Percentiles rank a stretch among this genome's conserved stretches.
These are phyloP conservation scores for Drechslerella coelobrocha DNA, from an alignment of 2,329 filamentous ascomycete species.

Conservation along the genomic window DNA sequence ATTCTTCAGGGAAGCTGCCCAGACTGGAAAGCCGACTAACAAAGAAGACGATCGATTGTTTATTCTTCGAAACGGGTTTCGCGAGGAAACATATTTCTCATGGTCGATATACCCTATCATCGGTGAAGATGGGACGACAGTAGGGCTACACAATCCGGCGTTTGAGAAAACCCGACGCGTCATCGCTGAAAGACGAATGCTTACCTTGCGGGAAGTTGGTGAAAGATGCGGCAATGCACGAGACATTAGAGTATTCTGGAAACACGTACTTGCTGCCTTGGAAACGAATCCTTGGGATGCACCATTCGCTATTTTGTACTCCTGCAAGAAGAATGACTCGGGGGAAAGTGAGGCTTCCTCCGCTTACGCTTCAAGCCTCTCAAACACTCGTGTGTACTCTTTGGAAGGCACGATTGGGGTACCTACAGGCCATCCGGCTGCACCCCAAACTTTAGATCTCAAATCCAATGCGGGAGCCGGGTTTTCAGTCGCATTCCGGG, in stretches of 20 bases:
- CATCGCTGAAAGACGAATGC: slow-evolving; percentile 53
- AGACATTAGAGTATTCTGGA: slow-evolving; percentile 51
- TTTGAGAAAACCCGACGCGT: slow-evolving; percentile 53
- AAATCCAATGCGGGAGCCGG: slow-evolving; percentile 70
- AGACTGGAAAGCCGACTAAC: slow-evolving; percentile 76
- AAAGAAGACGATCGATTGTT: slow-evolving; percentile 83
- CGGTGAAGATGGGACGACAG: slow-evolving; percentile 51
- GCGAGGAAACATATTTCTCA: slow-evolving; percentile 54
- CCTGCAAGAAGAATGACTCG: slow-evolving; percentile 63
- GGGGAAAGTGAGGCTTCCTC: slow-evolving; percentile 74
- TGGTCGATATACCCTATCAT: slow-evolving; percentile 53
- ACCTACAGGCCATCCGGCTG: slow-evolving; percentile 68
- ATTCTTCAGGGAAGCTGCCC: slow-evolving; percentile 71
- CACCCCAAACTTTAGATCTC: slow-evolving; percentile 71
- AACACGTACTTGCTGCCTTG: slow-evolving; percentile 51
- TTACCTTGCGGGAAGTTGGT: slow-evolving; percentile 52
- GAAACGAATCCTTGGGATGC: slow-evolving; percentile 53
- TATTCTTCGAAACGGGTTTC: slow-evolving; percentile 67
- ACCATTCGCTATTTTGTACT: slow-evolving; percentile 53
- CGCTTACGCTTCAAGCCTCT: slow-evolving; percentile 71
- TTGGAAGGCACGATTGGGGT: slow-evolving; percentile 77
- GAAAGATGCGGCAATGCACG: slow-evolving; percentile 65
- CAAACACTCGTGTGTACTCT: slow-evolving; percentile 69
- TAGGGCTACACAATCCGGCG: slow-evolving; percentile 53
- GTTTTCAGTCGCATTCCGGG: slow-evolving; percentile 77